Evolutionary conservation across 805 yeast genomes (phyloP), one percentile per base, ranked within the genome.

Genomic region (Hagleromyces aurorensis): DNA sequence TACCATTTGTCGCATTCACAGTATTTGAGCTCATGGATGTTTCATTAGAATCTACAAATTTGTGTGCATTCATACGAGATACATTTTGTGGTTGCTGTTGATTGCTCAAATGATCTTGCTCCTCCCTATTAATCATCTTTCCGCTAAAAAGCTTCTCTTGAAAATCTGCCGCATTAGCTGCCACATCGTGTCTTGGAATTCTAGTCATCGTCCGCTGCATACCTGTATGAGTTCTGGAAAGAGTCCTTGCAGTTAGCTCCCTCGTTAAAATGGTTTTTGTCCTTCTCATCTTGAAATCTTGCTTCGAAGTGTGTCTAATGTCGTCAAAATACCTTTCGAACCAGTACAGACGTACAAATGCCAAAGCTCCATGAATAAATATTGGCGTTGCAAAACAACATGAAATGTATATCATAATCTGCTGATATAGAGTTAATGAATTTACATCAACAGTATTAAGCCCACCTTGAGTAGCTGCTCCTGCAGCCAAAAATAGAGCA

Each of bases 381-480:
- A 91, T 82, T 1, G 97, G 97, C 0, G 94, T 86, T 4, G 93
- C 71, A 13, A 85, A 43, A 39, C 74, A 64, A 16, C 87, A 59
- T 3, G 74, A 36, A 8, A 82, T 40, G 50, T 78, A 84, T 3
- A 89, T 55, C 7, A 70, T 63, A 10, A 86, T 69, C 50, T 89
- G 97, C 55, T 91, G 98, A 59, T 78, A 89, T 25, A 81, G 52
- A 0, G 66, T 57, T 33, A 87, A 41, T 0, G 62, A 56, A 50
- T 84, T 84, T 21, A 78, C 40, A 44, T 85, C 73, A 14, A 83
- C 64, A 0, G 96, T 79, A 51, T 85, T 86, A 32, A 91, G 60
- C 1, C 99, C 99, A 0, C 96, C 94, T 50, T 89, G 96, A 2
- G 97, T 85, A 1, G 78, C 59, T 0, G 91, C 75, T 7, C 94